Conservation (phyloP, 2,329 filamentous ascomycete genomes). For the Curvularia hawaiiensis region DNA sequence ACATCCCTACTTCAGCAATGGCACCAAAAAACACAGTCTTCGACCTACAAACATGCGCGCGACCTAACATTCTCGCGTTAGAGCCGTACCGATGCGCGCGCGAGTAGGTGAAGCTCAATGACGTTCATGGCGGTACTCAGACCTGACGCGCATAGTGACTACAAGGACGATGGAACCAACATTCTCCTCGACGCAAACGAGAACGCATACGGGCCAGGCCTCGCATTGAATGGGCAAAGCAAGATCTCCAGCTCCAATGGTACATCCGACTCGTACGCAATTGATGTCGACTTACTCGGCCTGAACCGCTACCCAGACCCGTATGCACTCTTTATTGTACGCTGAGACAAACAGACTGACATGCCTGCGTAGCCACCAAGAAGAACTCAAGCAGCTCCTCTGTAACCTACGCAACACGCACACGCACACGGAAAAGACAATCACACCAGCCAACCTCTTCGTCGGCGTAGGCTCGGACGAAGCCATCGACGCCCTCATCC, state of each 20-base stretch:
- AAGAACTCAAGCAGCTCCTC: slow-evolving; percentile 81
- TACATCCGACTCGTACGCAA: slow-evolving; percentile 49
- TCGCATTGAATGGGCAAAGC: slow-evolving; percentile 59
- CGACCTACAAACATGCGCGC: slow-evolving; percentile 56
- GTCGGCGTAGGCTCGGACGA: slow-evolving; percentile 96
- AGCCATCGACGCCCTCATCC: slow-evolving; percentile 90
- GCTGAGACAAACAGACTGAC: slow-evolving; percentile 1
- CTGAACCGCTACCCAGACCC: slow-evolving; percentile 96
- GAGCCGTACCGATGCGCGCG: slow-evolving; percentile 60
- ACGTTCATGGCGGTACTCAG: slow-evolving; percentile 2
- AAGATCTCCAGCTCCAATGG: slow-evolving; percentile 55
- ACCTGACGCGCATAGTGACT: slow-evolving; percentile 68
- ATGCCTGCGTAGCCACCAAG: slow-evolving; percentile 68
- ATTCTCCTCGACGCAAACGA: slow-evolving; percentile 97
- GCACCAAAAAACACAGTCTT: slow-evolving; percentile 45
- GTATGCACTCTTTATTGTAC: slow-evolving; percentile 39
- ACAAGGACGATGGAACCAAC: slow-evolving; percentile 97
- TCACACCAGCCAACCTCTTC: slow-evolving; percentile 85
- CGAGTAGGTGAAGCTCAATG: slow-evolving; percentile 51
- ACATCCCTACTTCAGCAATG: slow-evolving; percentile 23
- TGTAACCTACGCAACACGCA: slow-evolving; percentile 88
- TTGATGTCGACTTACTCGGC: slow-evolving; percentile 75
- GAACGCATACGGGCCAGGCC: slow-evolving; percentile 88
- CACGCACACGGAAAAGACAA: slow-evolving; percentile 72
- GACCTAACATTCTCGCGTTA: slow-evolving; percentile 59